A percentile compares a stretch with the other conserved stretches of the same genome.
Evolutionary conservation across 176 grass and related monocot species (phyloP).

Genomic region (Phragmites australis): DNA sequence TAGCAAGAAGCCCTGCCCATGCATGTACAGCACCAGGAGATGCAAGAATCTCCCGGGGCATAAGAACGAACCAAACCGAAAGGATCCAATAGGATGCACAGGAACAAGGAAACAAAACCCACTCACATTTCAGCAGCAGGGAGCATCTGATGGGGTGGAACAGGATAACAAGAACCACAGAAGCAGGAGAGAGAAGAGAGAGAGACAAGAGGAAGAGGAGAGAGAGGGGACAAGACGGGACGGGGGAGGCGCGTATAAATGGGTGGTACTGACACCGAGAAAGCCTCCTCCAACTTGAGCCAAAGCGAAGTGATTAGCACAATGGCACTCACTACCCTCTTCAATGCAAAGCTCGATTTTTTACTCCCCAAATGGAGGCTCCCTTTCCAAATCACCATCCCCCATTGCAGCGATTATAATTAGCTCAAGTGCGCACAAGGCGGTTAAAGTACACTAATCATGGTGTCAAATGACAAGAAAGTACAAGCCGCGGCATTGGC

Average conservation of each 20-base stretch:
- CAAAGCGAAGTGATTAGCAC: not conserved
- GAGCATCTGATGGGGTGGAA: not conserved
- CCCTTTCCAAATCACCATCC: not conserved
- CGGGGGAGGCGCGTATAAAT: conserved; percentile 43
- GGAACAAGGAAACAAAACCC: not conserved
- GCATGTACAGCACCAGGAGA: not conserved
- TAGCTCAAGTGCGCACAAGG: conserved; percentile 15
- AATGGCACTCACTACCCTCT: no score
- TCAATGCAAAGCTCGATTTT: not conserved
- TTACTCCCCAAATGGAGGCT: conserved; percentile 18
- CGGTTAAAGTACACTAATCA: conserved; percentile 16
- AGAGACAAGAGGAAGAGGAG: not conserved
- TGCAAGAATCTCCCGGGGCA: conserved; percentile 17
- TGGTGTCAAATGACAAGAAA: not conserved
- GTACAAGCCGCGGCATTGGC: not conserved
- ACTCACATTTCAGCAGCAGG: conserved; percentile 51
- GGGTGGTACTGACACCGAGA: conserved; percentile 28
- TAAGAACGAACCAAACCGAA: conserved; percentile 28
- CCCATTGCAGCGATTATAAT: conserved; percentile 12
- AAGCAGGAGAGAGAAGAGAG: not conserved
- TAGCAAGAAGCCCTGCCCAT: not conserved
- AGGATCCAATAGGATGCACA: conserved; percentile 33
- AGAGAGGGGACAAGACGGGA: conserved; percentile 33
- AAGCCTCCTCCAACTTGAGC: conserved; percentile 4
- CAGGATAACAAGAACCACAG: not conserved